Evolutionary conservation across 352 stramenopile species (phyloP), one percentile per base, ranked within the genome.

Genomic region (Peronosclerospora sorghi): DNA sequence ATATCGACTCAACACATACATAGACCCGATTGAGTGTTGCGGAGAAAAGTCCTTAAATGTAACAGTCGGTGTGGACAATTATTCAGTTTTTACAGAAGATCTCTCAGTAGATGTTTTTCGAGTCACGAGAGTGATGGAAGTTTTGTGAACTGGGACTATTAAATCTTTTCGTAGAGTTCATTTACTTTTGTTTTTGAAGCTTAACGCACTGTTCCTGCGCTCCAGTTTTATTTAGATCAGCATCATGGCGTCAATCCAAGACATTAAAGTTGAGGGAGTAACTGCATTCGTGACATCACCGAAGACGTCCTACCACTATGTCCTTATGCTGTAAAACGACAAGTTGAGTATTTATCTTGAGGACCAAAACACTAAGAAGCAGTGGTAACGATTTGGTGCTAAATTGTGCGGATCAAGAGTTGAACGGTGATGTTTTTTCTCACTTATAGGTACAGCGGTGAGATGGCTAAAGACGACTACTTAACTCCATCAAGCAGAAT

Each of bases 271-370:
- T 1, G 38, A 54, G 12, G 51, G 51, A 9, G 15, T 45, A 0
- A 54, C 45, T 15, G 7, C 23, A 17, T 59, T 50, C 15, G 14
- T 10, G 0, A 10, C 17, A 10, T 21, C 23, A 8, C 39, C 51
- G 0, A 1, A 19, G n/a, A 34, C 35, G 10, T 17, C n/a, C 1
- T 50, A 41, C 19, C 45, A 37, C 36, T 64, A 59, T 18, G 15
- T 27, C 0, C 24, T 64, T 17, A 2, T 32, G 15, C 18, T 55
- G 2, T 52, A 55, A 20, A 42, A 35, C 13, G 34, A 23, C 10
- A 49, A 57, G 23, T 18, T 58, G 38, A 54, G 34, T 13, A 51
- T 62, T n/a, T 54, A 30, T 32, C 35, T 63, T 14, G 54, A 63
- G 12, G 35, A 55, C 12, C 24, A 27, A 27, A 26, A 4, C 2